A percentile compares a stretch with the other conserved stretches of the same genome.
phyloP scores from a whole-genome alignment of 768 basidiomycete genomes.

The Artomyces pyxidatus region DNA sequence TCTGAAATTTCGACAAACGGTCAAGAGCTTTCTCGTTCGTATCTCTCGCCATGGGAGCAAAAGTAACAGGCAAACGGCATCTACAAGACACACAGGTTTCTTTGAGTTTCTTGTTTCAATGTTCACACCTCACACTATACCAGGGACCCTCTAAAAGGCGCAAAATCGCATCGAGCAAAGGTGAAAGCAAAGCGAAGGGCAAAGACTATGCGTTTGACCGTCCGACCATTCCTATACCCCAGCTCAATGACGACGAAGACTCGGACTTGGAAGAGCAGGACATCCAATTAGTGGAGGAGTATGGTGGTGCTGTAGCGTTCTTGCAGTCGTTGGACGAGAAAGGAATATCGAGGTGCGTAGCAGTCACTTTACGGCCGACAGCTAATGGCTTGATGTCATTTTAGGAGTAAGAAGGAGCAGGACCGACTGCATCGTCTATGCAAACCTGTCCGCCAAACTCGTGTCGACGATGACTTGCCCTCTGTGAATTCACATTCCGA shows the following conservation, averaged over 20 bases:
- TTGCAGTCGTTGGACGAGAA: slow-evolving; percentile 63
- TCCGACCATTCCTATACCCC: slow-evolving; percentile 55
- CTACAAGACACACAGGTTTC: slow-evolving; percentile 25
- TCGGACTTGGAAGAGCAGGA: slow-evolving; percentile 56
- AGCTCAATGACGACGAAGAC: slow-evolving; percentile 38
- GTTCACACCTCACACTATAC: background rate
- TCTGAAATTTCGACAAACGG: too few species aligned
- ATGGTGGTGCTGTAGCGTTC: slow-evolving; percentile 57
- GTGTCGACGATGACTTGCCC: slow-evolving; percentile 52
- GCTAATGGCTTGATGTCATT: background rate
- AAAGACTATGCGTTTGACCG: slow-evolving; percentile 58
- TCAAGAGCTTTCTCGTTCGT: too few species aligned
- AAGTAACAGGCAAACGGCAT: slow-evolving; percentile 26
- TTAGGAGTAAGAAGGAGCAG: slow-evolving; percentile 81
- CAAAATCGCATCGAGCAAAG: slow-evolving; percentile 35
- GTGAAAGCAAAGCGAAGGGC: slow-evolving; percentile 32
- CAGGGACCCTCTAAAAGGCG: slow-evolving; percentile 51
- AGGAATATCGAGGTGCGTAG: slow-evolving; percentile 68
- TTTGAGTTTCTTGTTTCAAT: background rate
- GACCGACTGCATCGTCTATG: slow-evolving; percentile 58
- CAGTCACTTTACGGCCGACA: slow-evolving; percentile 1
- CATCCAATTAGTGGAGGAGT: slow-evolving; percentile 55
- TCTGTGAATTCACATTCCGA: slow-evolving; percentile 62
- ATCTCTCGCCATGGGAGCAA: slow-evolving; percentile 26
- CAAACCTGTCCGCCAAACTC: slow-evolving; percentile 42